phyloP scores from a whole-genome alignment of 2,329 filamentous ascomycete genomes.

The Aspergillus piperis region DNA sequence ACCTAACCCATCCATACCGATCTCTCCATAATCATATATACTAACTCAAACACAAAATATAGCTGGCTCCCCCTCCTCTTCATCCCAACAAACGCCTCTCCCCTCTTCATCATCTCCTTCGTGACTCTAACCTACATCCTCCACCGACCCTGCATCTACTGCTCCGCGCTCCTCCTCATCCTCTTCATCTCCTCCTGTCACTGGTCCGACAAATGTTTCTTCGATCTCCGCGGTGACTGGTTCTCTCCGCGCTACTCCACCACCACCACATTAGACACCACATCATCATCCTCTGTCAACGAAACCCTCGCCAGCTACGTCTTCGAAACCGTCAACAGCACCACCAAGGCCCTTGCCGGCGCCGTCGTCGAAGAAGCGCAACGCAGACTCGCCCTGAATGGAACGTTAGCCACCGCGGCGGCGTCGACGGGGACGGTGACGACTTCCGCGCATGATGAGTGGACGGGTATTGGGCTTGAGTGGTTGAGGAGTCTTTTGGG shows the following conservation, averaged over 20 bases:
- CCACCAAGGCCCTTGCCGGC: conserved; percentile 66
- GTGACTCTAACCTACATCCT: conserved; percentile 94
- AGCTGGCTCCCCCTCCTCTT: conserved; percentile 88
- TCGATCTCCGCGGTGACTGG: conserved; percentile 91
- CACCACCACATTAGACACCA: conserved; percentile 18
- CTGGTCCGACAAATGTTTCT: conserved; percentile 88
- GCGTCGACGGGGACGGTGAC: not conserved
- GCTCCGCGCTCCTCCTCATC: conserved; percentile 90
- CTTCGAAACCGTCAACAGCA: conserved; percentile 63
- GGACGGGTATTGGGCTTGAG: conserved; percentile 77
- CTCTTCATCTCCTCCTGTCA: conserved; percentile 90
- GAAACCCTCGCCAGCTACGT: conserved; percentile 40
- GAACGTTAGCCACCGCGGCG: conserved; percentile 15
- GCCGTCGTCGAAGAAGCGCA: conserved; percentile 65
- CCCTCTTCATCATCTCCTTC: conserved; percentile 83
- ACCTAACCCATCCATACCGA: too few relatives aligned
- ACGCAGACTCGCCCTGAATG: conserved; percentile 33
- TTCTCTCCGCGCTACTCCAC: conserved; percentile 72
- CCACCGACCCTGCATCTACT: conserved; percentile 96
- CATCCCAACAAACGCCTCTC: conserved; percentile 82
- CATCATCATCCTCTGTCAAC: conserved; percentile 25
- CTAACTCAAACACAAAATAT: not conserved
- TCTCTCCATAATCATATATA: too few relatives aligned
- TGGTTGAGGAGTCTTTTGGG: conserved; percentile 83
- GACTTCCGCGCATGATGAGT: conserved; percentile 53